Conservation (phyloP, 441 rosid species). For the Dalechampia spathulata region DNA sequence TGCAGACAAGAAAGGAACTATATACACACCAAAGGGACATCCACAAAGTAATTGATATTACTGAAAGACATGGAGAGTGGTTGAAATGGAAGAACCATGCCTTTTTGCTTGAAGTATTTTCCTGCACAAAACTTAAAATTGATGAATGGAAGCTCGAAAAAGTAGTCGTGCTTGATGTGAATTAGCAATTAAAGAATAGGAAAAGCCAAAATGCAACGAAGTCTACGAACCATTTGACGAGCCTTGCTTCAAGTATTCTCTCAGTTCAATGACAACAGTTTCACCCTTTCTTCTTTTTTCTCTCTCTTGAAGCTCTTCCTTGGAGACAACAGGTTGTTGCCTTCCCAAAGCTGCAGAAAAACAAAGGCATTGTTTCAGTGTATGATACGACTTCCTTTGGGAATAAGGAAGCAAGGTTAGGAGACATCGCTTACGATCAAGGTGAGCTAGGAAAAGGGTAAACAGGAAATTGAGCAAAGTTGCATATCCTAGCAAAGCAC, state of each 20-base stretch:
- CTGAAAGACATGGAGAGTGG: conserved; percentile 87
- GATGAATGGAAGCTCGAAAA: conserved; percentile 15
- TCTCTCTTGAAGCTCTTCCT: conserved; percentile 79
- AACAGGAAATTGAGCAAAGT: conserved; percentile 62
- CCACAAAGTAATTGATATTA: conserved; percentile 81
- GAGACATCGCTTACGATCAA: conserved; percentile 56
- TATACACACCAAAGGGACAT: conserved; percentile 70
- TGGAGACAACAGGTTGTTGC: conserved; percentile 81
- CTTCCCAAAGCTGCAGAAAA: conserved; percentile 59
- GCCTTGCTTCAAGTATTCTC: conserved; percentile 71
- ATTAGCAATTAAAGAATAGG: conserved; percentile 5
- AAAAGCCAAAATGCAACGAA: conserved; percentile 8
- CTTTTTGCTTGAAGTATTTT: conserved; percentile 74
- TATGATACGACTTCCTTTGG: background rate
- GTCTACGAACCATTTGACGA: conserved; percentile 55
- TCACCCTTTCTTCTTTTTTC: conserved; percentile 84
- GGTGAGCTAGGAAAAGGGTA: conserved; percentile 63
- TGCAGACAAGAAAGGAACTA: conserved; percentile 4
- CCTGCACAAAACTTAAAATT: conserved; percentile 38
- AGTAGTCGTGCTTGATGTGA: background rate
- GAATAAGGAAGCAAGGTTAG: background rate
- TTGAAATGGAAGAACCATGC: conserved; percentile 98
- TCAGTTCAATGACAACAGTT: conserved; percentile 59
- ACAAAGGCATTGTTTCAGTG: conserved; percentile 13
- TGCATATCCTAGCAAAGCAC: conserved; percentile 86